A percentile compares a stretch with the other conserved stretches of the same genome.
These are phyloP conservation scores for Omphalotus guepiniiformis DNA, from an alignment of 768 basidiomycete genomes.

Conservation along the genomic window DNA sequence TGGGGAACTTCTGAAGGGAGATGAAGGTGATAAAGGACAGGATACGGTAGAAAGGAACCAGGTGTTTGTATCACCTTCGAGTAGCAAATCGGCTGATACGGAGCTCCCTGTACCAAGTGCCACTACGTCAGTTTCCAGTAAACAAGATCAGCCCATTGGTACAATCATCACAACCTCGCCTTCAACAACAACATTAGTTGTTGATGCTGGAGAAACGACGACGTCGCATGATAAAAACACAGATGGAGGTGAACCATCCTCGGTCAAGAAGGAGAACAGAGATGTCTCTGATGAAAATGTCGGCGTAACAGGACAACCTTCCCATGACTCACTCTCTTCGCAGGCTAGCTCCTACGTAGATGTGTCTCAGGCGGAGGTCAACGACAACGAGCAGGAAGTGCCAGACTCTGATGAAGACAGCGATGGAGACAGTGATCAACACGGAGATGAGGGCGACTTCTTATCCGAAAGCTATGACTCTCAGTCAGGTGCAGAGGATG, in stretches of 20 bases:
- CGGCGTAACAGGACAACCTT: slow-evolving; percentile 21
- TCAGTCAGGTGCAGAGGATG: slow-evolving; percentile 24
- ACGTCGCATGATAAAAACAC: background rate
- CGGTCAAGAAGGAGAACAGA: slow-evolving; percentile 12
- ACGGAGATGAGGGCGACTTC: slow-evolving; percentile 27
- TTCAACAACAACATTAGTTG: too few species aligned
- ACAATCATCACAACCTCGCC: too few species aligned
- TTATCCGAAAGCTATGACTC: slow-evolving; percentile 26
- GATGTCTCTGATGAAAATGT: slow-evolving; percentile 8
- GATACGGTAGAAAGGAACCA: too few species aligned
- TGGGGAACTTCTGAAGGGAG: slow-evolving; percentile 51
- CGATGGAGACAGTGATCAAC: slow-evolving; percentile 21
- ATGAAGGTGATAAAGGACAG: background rate
- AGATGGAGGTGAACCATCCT: background rate
- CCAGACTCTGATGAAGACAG: slow-evolving; percentile 15
- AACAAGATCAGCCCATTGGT: too few species aligned
- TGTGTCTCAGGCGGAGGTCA: slow-evolving; percentile 24
- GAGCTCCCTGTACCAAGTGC: too few species aligned
- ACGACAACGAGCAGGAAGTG: slow-evolving; percentile 24
- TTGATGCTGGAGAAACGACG: too few species aligned
- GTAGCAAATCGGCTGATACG: too few species aligned
- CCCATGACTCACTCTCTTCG: slow-evolving; percentile 38
- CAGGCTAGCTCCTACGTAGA: slow-evolving; percentile 47
- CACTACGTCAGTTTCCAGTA: too few species aligned
- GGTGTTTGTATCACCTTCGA: too few species aligned